Conservation (phyloP, 139 green algal genomes). For the Chlamydomonas urium region DNA sequence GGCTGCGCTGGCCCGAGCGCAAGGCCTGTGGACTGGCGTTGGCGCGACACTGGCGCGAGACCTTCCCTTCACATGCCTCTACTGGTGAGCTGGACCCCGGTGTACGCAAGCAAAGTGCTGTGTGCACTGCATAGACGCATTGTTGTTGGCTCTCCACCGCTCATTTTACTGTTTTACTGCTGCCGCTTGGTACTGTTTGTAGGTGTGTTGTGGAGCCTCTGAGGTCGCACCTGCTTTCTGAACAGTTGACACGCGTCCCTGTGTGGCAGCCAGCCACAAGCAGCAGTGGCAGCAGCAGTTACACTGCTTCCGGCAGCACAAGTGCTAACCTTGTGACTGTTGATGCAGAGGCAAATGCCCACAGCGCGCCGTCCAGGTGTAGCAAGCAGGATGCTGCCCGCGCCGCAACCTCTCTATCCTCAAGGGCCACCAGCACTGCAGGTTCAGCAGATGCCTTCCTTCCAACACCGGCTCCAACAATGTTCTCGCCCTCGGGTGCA, state of each 20-base stretch:
- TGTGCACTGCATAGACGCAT: too few relatives aligned
- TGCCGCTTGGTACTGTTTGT: too few relatives aligned
- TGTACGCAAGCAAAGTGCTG: too few relatives aligned
- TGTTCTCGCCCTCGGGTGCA: not conserved
- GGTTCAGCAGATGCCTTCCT: not conserved
- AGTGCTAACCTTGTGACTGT: not conserved
- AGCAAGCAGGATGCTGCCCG: too few relatives aligned
- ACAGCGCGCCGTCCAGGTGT: too few relatives aligned
- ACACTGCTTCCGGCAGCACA: not conserved
- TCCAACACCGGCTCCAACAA: not conserved
- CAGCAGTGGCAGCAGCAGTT: slow-evolving; percentile 8
- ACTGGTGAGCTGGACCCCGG: too few relatives aligned
- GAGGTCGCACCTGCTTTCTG: slow-evolving; percentile 17
- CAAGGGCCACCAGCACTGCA: not conserved
- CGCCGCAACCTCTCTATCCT: not conserved
- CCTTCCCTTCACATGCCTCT: slow-evolving; percentile 91
- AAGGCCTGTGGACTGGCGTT: slow-evolving; percentile 70
- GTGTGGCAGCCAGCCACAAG: not conserved
- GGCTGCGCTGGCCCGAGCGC: slow-evolving; percentile 7
- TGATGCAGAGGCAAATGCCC: too few relatives aligned
- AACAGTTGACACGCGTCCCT: not conserved
- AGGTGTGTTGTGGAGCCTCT: slow-evolving; percentile 79
- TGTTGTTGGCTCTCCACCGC: too few relatives aligned
- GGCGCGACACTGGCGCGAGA: slow-evolving; percentile 80
- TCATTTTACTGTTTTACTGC: too few relatives aligned